Evolutionary conservation across 495 filamentous ascomycete species (phyloP).

Genomic region (Aspergillus taichungensis): DNA sequence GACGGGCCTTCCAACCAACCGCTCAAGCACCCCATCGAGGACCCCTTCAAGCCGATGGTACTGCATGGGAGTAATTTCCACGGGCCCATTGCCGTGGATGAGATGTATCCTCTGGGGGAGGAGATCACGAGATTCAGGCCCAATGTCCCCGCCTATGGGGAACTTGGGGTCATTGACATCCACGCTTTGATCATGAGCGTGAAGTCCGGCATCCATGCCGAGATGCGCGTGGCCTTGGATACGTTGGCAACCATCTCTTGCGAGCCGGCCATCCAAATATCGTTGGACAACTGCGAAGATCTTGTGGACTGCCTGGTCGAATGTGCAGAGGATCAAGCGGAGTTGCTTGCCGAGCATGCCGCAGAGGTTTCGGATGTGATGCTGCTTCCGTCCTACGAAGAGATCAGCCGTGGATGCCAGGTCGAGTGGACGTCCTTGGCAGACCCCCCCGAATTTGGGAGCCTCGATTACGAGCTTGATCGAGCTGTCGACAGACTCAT

Average conservation of each 20-base stretch:
- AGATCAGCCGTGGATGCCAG: conserved; percentile 68
- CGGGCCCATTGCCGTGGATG: conserved; percentile 56
- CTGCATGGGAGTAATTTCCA: conserved; percentile 44
- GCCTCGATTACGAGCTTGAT: conserved; percentile 73
- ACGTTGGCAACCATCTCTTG: conserved; percentile 65
- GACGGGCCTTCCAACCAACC: conserved; percentile 42
- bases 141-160: conserved; percentile 61
- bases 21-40: conserved; percentile 33
- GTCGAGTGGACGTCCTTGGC: conserved; percentile 60
- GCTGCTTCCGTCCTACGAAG: conserved; percentile 74
- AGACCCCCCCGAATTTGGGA: conserved; percentile 64
- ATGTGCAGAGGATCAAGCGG: conserved; percentile 80
- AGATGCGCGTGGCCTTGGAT: conserved; percentile 82
- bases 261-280: conserved; percentile 49
- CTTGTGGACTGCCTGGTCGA: conserved; percentile 81
- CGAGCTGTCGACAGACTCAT: conserved; percentile 78
- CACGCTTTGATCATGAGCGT: conserved; percentile 86
- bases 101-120: conserved; percentile 51
- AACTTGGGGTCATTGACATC: conserved; percentile 82
- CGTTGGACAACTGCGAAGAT: conserved; percentile 74
- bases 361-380: conserved; percentile 79
- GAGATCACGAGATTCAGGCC: conserved; percentile 58
- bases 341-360: conserved; percentile 68
- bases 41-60: conserved; percentile 51
- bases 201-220: conserved; percentile 82